phyloP scores from a whole-genome alignment of 441 rosid genomes.

The Pelargonium myrrhifolium region DNA sequence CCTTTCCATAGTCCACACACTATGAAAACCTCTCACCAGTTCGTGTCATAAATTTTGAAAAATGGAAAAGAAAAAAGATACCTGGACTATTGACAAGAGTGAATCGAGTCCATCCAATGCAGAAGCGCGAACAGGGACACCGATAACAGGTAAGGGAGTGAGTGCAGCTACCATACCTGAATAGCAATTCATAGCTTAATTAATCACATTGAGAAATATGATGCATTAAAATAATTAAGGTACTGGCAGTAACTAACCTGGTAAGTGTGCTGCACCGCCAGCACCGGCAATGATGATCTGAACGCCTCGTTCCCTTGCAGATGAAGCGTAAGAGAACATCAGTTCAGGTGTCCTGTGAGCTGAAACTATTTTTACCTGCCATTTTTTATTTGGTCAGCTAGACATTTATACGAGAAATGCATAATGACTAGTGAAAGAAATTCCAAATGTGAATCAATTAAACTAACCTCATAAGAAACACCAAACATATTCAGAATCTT shows the following conservation, averaged over 20 bases:
- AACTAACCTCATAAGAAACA: constrained; percentile 64
- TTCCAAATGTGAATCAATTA: constrained; percentile 6
- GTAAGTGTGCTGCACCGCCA: constrained; percentile 98
- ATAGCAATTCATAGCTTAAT: constrained; percentile 10
- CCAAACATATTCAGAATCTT: constrained; percentile 52
- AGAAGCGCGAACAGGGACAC: constrained; percentile 84
- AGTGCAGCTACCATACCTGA: constrained; percentile 94
- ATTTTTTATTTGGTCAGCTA: constrained; percentile 10
- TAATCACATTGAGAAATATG: background rate
- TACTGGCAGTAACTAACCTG: constrained; percentile 39
- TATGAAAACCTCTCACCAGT: background rate
- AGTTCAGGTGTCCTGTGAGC: constrained; percentile 88
- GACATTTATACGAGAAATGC: background rate
- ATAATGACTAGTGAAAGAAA: background rate
- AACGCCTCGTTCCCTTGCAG: constrained; percentile 60
- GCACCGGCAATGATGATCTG: constrained; percentile 93
- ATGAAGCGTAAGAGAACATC: constrained; percentile 75
- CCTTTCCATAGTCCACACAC: background rate
- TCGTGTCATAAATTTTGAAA: constrained; percentile 1
- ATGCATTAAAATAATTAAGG: background rate
- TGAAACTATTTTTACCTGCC: constrained; percentile 72
- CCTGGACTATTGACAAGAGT: constrained; percentile 92
- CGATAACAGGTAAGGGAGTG: constrained; percentile 88
- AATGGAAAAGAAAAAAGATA: constrained; percentile 15
- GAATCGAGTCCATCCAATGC: constrained; percentile 88